A percentile compares a stretch with the other conserved stretches of the same genome.
Conservation (phyloP, 192 early-diverging fungal species). For the Coemansia sp. region DNA sequence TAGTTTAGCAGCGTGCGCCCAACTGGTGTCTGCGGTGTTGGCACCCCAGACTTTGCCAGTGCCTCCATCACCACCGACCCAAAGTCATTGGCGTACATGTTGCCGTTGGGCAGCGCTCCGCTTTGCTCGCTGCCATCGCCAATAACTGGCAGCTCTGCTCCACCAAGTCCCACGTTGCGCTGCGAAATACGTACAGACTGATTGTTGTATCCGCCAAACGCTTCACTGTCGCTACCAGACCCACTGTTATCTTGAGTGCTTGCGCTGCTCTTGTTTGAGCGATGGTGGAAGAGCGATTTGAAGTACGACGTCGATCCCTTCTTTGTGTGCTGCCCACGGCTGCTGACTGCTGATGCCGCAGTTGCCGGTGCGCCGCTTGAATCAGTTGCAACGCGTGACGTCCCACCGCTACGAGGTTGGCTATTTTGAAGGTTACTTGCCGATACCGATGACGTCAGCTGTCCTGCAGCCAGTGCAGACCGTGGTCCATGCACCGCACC, state of each 20-base stretch:
- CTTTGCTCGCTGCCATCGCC: constrained; percentile 14
- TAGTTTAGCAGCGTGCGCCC: constrained; percentile 46
- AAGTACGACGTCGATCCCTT: constrained; percentile 53
- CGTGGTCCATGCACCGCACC: neutral
- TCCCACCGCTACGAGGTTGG: neutral
- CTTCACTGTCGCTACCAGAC: constrained; percentile 12
- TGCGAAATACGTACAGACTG: constrained; percentile 27
- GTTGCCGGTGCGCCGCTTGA: neutral
- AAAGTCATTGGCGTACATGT: constrained; percentile 56
- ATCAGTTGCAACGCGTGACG: neutral
- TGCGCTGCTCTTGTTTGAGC: constrained; percentile 29
- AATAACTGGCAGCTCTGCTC: constrained; percentile 2
- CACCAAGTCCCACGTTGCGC: constrained; percentile 12
- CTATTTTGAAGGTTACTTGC: constrained; percentile 1
- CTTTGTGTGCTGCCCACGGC: constrained; percentile 30
- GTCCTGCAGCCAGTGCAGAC: neutral
- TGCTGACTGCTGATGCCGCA: neutral
- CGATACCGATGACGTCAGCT: constrained; percentile 6
- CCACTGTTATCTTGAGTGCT: constrained; percentile 10
- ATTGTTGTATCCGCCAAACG: constrained; percentile 10
- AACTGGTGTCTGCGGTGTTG: constrained; percentile 52
- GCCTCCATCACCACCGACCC: constrained; percentile 52
- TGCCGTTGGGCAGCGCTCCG: constrained; percentile 33
- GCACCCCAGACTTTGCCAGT: constrained; percentile 52
- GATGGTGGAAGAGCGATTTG: constrained; percentile 45